Percentiles rank a stretch among this genome's conserved stretches.
phyloP scores from a whole-genome alignment of 2,329 filamentous ascomycete species.

The Trichoderma afroharzianum region DNA sequence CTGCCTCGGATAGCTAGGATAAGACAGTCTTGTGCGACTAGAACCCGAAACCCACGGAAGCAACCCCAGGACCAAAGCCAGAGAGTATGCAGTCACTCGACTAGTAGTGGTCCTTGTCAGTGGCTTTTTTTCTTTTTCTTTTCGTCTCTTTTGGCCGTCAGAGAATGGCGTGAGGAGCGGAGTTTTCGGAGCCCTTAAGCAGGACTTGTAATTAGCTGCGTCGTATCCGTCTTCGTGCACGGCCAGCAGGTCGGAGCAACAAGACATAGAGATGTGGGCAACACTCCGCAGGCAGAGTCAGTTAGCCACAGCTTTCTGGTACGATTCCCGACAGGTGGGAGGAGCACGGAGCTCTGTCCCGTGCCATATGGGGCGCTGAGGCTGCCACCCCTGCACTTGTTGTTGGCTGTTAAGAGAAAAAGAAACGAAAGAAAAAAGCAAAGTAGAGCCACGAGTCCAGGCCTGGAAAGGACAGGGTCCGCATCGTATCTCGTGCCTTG shows the following conservation, averaged over 20 bases:
- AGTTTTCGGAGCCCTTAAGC: not conserved
- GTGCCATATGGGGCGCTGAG: not conserved
- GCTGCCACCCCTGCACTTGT: not conserved
- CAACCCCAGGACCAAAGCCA: not conserved
- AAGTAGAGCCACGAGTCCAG: not conserved
- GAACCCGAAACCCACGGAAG: not conserved
- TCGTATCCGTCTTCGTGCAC: not conserved
- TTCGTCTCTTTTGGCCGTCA: not conserved
- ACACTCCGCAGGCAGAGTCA: not conserved
- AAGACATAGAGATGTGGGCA: not conserved
- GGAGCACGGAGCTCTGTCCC: not conserved
- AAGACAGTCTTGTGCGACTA: slow-evolving; percentile 11
- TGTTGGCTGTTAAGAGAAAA: slow-evolving; percentile 2
- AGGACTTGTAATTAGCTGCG: not conserved
- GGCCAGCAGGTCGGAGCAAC: not conserved
- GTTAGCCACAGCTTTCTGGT: not conserved
- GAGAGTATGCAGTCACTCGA: not conserved
- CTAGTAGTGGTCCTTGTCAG: not conserved
- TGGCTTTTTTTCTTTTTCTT: not conserved
- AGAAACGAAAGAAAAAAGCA: not conserved
- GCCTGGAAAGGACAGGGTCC: not conserved
- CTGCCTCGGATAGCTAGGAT: not conserved
- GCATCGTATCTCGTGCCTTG: not conserved
- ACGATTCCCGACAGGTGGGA: not conserved
- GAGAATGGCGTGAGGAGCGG: slow-evolving; percentile 13